Evolutionary conservation across 1,284 basidiomycete species (phyloP), one percentile per base, ranked within the genome.

Genomic region (Lentinula novae-zelandiae): DNA sequence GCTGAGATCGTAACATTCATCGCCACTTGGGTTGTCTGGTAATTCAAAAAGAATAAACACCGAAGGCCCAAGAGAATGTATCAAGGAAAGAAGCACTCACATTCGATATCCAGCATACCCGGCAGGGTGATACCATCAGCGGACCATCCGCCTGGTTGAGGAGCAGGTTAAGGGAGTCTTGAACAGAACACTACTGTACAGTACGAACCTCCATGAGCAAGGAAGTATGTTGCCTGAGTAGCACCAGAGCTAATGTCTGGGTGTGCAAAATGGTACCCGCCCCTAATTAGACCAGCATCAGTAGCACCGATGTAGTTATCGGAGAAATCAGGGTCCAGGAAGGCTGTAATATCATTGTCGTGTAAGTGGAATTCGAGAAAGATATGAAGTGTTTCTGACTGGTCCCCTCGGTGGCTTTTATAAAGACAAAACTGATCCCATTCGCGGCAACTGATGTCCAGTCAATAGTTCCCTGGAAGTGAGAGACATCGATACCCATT

Each of bases 371-470:
- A 36, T 31, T 44, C 8, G 34, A 55, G 36, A 50, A 9, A 50
- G 17, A 31, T 34, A 8, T 1, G 5, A 15, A 46, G 49, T 38
- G 34, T n/a, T 34, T 60, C 58, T 59, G 62, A 86, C 78, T 71
- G 44, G 82, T 87, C 13, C 85, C 84, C 68, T 90, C 86, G 5
- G 87, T 90, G 12, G 86, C 87, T 69, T 90, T 89, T 79, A 89
- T 87, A 68, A 79, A 87, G 9, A 76, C 84, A 65, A 88, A 90
- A 13, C 75, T 63, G 49, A 86, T 71, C 3, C 85, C 86, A 62
- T 84, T 84, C n/a, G 78, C 70, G 60, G 77, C 79, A 62, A 83
- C 82, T 7, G 77, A 73, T 38, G 70, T 73, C 82, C 84, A 87
- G 70, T 87, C 74, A 22, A 88, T 73, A 62, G 67, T 69, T 27